These are phyloP conservation scores for Hypericum perforatum DNA, from an alignment of 345 rosid genomes.

Conservation along the genomic window DNA sequence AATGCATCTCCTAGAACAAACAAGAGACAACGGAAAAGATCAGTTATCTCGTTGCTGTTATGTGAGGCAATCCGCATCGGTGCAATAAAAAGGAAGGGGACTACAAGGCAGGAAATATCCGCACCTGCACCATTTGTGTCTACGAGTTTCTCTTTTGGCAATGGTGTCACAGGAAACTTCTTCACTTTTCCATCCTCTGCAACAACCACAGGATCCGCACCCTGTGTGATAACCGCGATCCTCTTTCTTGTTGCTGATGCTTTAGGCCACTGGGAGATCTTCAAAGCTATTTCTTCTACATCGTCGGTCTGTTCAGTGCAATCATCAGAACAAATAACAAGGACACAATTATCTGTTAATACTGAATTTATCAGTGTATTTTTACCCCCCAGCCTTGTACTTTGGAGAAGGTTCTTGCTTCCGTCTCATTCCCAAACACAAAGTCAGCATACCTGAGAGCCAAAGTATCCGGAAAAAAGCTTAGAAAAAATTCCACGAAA, in stretches of 20 bases:
- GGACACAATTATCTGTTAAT: background rate
- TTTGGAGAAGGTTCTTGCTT: conserved; percentile 80
- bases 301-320: conserved; percentile 48
- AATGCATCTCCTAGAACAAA: conserved; percentile 66
- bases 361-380: background rate
- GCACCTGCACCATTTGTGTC: conserved; percentile 97
- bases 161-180: conserved; percentile 55
- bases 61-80: no score
- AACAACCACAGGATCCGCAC: conserved; percentile 85
- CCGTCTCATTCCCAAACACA: conserved; percentile 91
- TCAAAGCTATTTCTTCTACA: conserved; percentile 79
- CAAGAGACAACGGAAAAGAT: background rate
- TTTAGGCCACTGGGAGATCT: conserved; percentile 82
- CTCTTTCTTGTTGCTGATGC: conserved; percentile 84
- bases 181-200: conserved; percentile 92
- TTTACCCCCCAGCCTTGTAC: conserved; percentile 96
- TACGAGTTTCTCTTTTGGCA: conserved; percentile 84
- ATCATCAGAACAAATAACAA: background rate
- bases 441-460: conserved; percentile 69
- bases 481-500: background rate
- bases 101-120: background rate
- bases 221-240: conserved; percentile 91
- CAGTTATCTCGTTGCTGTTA: no score
- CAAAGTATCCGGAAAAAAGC: conserved; percentile 2
- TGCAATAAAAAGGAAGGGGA: no score